Base-by-base conservation (phyloP, 73 alveolate genomes). In the Chromera velia region DNA sequence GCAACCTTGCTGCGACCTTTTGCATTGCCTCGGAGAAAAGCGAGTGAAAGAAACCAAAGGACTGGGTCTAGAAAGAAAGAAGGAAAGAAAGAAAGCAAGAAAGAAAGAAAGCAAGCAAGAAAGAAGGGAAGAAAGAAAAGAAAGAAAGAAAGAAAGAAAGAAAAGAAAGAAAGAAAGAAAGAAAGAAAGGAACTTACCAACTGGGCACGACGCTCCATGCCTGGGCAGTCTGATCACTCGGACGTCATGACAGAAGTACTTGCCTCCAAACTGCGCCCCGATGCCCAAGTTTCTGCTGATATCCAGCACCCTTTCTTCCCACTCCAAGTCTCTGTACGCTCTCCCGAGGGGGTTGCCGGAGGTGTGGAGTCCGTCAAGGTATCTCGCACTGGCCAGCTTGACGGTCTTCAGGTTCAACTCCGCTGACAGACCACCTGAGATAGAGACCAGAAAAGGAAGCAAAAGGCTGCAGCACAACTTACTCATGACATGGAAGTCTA, bases 251-350 rank as follows among this genome's bases (percentile, higher is more conserved):
- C 77, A 75, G 33, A 77, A 77, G 78, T 77, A 77, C 78, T 77
- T 77, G 34, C 84, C 84, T 55, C 84, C 84, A 28, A 77, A 77
- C 74, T 77, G 84, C 24, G 84, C 84, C 0, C 84, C 84, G 27
- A 77, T 75, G 22, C 84, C 84, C 49, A 77, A 62, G 72, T 77
- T 75, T 67, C 68, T 0, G 22, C 27, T 9, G 62, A 32, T 0
- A 29, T 32, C 0, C 31, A 6, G 26, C 28, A 19, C n/a, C 24
- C 34, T 67, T 72, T 29, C 84, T 75, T 77, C 84, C 84, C 84
- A 77, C 27, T 77, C 84, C n/a, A 77, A 77, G 72, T 77, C 84
- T 9, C 84, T 75, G 84, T 67, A 77, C 19, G 84, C 84, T 34
- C 84, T 33, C 40, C 84, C 84, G 45, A 71, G 33, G 27, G 66